These are phyloP conservation scores for Plantago coronopus DNA, from an alignment of 305 asterid species.

Conservation along the genomic window DNA sequence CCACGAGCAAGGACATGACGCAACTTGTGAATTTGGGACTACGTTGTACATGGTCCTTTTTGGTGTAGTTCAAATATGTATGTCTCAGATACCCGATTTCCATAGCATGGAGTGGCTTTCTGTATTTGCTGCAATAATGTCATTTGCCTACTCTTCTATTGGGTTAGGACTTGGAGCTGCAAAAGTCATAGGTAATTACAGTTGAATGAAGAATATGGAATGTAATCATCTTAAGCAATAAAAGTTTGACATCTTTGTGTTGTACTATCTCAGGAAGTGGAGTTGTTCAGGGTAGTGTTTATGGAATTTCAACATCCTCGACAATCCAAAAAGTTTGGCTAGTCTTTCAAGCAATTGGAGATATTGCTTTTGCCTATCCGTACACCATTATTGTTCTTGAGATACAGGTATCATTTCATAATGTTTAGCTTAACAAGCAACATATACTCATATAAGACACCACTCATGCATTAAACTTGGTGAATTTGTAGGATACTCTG, in stretches of 20 bases:
- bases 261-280: slow-evolving; percentile 22
- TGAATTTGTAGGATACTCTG: slow-evolving; percentile 33
- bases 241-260: neutral
- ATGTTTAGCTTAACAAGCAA: neutral
- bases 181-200: slow-evolving; percentile 25
- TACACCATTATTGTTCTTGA: slow-evolving; percentile 38
- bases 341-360: slow-evolving; percentile 42
- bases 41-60: slow-evolving; percentile 33
- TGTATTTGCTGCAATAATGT: slow-evolving; percentile 43
- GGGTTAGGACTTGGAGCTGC: slow-evolving; percentile 41
- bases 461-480: neutral
- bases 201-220: neutral
- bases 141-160: slow-evolving; percentile 39
- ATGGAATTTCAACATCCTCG: slow-evolving; percentile 26
- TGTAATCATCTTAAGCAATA: neutral
- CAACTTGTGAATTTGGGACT: slow-evolving; percentile 28
- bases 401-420: slow-evolving; percentile 31
- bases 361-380: slow-evolving; percentile 42
- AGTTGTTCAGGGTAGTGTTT: slow-evolving; percentile 30
- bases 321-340: slow-evolving; percentile 35
- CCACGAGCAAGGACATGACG: slow-evolving; percentile 32
- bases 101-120: slow-evolving; percentile 46
- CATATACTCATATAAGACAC: neutral
- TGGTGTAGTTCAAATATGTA: slow-evolving; percentile 28
- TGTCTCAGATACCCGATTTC: slow-evolving; percentile 43